Evolutionary conservation across 495 filamentous ascomycete genomes (phyloP).

Genomic region (Xylaria scruposa): DNA sequence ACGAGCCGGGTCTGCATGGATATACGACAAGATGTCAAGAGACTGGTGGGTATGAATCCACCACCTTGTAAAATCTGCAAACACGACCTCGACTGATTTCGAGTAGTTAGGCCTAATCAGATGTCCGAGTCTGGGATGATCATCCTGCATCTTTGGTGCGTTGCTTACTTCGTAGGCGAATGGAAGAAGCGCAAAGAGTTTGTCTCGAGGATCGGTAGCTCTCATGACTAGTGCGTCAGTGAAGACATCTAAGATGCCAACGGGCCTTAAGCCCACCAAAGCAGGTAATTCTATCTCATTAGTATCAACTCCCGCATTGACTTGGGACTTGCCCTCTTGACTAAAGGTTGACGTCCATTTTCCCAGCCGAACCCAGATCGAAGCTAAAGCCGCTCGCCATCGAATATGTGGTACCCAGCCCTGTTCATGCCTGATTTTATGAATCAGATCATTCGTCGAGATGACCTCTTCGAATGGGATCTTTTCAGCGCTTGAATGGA

Average conservation of each 20-base stretch:
- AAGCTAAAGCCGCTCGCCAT: neutral
- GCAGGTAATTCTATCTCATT: neutral
- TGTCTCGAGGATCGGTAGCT: neutral
- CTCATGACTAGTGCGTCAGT: neutral
- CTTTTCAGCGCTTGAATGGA: neutral
- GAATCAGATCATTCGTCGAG: neutral
- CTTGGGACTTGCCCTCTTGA: neutral
- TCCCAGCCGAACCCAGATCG: neutral
- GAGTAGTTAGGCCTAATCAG: neutral
- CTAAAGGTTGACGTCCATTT: neutral
- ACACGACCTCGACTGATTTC: neutral
- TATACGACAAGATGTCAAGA: neutral
- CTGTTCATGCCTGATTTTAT: neutral
- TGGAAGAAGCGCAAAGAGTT: neutral
- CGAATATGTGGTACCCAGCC: neutral
- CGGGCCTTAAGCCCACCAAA: neutral
- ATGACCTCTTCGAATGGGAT: neutral
- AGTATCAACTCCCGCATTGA: neutral
- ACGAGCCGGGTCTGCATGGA: neutral
- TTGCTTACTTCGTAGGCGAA: neutral
- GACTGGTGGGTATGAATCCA: constrained; percentile 5
- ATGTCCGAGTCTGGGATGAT: neutral
- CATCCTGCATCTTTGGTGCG: neutral
- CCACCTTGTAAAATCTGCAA: neutral
- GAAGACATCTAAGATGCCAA: constrained; percentile 2